Evolutionary conservation across 495 filamentous ascomycete genomes (phyloP).

Genomic region (Parachaetomium inaequale): DNA sequence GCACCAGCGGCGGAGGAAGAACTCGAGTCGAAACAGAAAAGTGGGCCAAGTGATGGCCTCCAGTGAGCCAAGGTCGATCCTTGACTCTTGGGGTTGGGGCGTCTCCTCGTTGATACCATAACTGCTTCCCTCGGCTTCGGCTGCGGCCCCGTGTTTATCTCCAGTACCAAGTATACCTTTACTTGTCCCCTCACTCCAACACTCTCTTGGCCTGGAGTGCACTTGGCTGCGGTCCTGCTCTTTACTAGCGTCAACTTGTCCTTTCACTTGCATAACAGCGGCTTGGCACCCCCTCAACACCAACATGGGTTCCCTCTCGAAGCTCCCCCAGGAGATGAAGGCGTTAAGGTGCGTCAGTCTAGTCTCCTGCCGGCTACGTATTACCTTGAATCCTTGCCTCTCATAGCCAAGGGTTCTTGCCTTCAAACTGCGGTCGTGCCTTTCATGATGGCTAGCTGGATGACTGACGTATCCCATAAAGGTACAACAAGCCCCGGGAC

Average conservation of each 20-base stretch:
- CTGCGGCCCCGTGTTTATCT: neutral
- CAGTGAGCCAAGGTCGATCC: neutral
- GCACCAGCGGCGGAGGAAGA: neutral
- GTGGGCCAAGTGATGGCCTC: neutral
- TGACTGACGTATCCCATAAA: slow-evolving; percentile 23
- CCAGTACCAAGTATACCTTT: neutral
- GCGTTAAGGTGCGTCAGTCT: slow-evolving; percentile 8
- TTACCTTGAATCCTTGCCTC: neutral
- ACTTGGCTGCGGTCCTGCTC: neutral
- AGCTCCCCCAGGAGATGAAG: slow-evolving; percentile 19
- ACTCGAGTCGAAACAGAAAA: neutral
- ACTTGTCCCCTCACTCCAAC: neutral
- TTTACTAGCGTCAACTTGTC: neutral
- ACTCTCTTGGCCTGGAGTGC: neutral
- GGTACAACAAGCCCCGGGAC: slow-evolving; percentile 60
- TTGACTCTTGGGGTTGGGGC: neutral
- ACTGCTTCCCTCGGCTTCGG: neutral
- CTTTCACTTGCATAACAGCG: neutral
- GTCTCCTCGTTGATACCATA: neutral
- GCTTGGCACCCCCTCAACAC: slow-evolving; percentile 8
- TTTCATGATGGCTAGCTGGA: no score
- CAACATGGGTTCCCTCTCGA: slow-evolving; percentile 23
- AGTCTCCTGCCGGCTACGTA: neutral
- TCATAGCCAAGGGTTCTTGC: no score
- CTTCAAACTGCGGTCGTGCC: no score